Percentiles rank a stretch among this genome's conserved stretches.
Evolutionary conservation across 2,329 filamentous ascomycete species (phyloP).

Genomic region (Aaosphaeria arxii): DNA sequence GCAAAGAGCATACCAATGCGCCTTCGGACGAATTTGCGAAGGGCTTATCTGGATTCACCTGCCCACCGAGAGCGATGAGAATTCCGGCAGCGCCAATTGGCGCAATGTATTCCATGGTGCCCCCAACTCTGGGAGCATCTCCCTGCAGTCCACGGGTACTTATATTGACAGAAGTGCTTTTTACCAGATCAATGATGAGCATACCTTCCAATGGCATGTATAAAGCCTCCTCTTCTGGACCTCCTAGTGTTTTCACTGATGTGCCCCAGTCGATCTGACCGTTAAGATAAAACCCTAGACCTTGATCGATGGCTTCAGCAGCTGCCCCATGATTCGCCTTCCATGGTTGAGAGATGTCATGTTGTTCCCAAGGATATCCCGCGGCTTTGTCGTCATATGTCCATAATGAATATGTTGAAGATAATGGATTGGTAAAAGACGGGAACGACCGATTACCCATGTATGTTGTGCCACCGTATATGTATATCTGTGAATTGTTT

Average conservation of each 20-base stretch:
- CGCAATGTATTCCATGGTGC: conserved; percentile 37
- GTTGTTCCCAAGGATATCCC: conserved; percentile 13
- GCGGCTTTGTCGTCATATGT: conserved; percentile 8
- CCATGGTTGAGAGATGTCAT: conserved; percentile 14
- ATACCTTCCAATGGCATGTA: conserved; percentile 36
- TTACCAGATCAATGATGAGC: conserved; percentile 38
- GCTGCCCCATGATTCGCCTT: conserved; percentile 35
- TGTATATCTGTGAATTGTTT: conserved; percentile 10
- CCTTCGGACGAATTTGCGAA: conserved; percentile 12
- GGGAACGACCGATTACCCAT: conserved; percentile 16
- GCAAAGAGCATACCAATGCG: conserved; percentile 20
- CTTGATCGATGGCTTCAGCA: conserved; percentile 36
- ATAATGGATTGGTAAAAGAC: conserved; percentile 9
- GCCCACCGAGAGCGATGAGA: conserved; percentile 40
- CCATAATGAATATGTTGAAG: conserved; percentile 18
- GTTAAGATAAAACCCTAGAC: conserved; percentile 40
- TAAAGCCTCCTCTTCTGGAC: conserved; percentile 8
- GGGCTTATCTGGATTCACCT: conserved; percentile 9
- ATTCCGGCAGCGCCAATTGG: conserved; percentile 36
- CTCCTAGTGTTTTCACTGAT: conserved; percentile 10
- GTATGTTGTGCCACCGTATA: conserved; percentile 19
- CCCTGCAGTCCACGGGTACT: conserved; percentile 33
- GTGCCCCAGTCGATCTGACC: conserved; percentile 39
- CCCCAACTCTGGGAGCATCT: conserved; percentile 33
- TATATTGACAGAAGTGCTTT: conserved; percentile 36